These are phyloP conservation scores for Penicillium sp. DNA, from an alignment of 2,329 filamentous ascomycete genomes.

Conservation along the genomic window DNA sequence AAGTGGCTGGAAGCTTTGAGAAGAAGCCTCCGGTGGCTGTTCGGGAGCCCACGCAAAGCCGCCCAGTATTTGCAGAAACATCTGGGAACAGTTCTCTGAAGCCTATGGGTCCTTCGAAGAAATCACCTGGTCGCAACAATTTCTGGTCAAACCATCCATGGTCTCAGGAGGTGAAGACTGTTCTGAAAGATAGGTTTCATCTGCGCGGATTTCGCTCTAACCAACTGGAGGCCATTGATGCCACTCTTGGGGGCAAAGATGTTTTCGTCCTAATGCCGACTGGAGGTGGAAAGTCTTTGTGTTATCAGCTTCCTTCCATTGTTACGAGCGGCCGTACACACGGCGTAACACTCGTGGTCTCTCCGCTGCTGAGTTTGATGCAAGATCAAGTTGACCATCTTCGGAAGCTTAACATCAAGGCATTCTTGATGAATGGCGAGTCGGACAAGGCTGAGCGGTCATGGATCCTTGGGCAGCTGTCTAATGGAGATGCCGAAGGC, in stretches of 20 bases:
- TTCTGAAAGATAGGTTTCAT: conserved; percentile 79
- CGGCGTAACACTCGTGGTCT: conserved; percentile 93
- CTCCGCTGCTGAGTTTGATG: conserved; percentile 92
- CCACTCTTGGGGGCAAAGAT: conserved; percentile 82
- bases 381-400: conserved; percentile 92
- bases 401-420: conserved; percentile 71
- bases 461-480: conserved; percentile 66
- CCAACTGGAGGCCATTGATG: conserved; percentile 94
- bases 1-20: conserved; percentile 43
- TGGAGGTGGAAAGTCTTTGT: conserved; percentile 93
- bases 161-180: conserved; percentile 80
- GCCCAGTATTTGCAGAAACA: conserved; percentile 45
- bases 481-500: conserved; percentile 67
- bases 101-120: conserved; percentile 33
- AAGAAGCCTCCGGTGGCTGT: conserved; percentile 23
- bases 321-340: conserved; percentile 74
- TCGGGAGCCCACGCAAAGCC: conserved; percentile 21
- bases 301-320: conserved; percentile 91
- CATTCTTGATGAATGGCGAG: conserved; percentile 79
- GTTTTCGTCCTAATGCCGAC: conserved; percentile 98
- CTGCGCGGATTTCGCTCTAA: conserved; percentile 86
- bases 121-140: conserved; percentile 33
- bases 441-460: conserved; percentile 63
- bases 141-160: conserved; percentile 68
- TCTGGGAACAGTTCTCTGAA: conserved; percentile 39